Percentiles rank a stretch among this genome's conserved stretches.
phyloP scores from a whole-genome alignment of 23 red algal species.

The Gracilariopsis chorda region DNA sequence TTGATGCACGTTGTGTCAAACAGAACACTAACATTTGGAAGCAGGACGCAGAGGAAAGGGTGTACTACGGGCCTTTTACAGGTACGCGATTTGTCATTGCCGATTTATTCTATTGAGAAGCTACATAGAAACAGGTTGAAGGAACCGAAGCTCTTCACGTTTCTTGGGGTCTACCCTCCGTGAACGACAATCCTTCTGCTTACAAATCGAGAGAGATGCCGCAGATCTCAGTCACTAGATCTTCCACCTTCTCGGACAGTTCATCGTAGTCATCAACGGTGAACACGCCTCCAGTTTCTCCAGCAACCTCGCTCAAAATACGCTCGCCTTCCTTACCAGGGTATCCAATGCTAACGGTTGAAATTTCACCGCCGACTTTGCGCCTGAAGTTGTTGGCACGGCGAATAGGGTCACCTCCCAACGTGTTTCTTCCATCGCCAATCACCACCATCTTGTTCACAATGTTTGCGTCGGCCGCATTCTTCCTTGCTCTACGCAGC shows the following conservation, averaged over 20 bases:
- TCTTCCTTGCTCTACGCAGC: neutral
- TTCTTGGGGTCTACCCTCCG: too few species aligned
- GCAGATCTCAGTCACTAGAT: neutral
- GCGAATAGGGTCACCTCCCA: neutral
- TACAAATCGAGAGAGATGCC: neutral
- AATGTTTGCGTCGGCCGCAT: neutral
- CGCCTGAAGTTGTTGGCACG: neutral
- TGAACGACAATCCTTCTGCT: too few species aligned
- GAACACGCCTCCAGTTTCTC: neutral
- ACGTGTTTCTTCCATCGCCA: neutral
- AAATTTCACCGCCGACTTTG: neutral
- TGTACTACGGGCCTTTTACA: too few species aligned
- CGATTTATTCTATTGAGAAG: too few species aligned
- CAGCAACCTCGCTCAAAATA: neutral
- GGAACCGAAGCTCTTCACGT: too few species aligned
- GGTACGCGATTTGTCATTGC: too few species aligned
- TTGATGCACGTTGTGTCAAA: too few species aligned
- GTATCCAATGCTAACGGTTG: neutral
- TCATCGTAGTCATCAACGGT: neutral
- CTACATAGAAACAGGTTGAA: too few species aligned
- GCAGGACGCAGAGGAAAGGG: too few species aligned
- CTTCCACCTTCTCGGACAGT: neutral
- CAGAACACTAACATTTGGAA: too few species aligned
- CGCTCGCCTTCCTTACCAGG: neutral
- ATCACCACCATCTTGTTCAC: neutral